Evolutionary conservation across 306 rosid genomes (phyloP).

Genomic region (Echinosophora koreensis): DNA sequence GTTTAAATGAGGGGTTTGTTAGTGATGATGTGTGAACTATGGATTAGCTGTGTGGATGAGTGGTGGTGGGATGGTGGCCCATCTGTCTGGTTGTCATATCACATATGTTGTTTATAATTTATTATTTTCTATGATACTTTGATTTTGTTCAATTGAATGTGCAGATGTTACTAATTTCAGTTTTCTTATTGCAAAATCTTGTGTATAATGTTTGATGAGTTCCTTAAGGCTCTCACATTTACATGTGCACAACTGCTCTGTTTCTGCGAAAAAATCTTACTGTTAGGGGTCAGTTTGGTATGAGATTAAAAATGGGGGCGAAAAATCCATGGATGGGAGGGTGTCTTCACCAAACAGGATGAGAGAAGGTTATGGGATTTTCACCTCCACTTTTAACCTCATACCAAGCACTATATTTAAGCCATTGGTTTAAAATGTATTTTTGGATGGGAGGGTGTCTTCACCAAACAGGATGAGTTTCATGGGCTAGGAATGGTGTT

Average conservation of each 20-base stretch:
- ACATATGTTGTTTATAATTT: slow-evolving; percentile 20
- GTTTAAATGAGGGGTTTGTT: neutral
- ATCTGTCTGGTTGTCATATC: too few species aligned
- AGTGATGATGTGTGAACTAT: neutral
- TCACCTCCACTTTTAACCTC: too few species aligned
- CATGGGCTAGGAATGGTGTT: neutral
- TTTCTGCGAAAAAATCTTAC: neutral
- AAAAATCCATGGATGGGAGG: too few species aligned
- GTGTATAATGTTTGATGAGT: neutral
- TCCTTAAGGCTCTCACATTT: neutral
- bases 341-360: too few species aligned
- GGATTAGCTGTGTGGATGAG: neutral
- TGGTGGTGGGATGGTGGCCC: too few species aligned
- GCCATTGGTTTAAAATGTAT: neutral
- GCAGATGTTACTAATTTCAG: neutral
- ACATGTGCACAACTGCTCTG: neutral
- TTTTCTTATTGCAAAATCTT: neutral
- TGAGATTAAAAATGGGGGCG: too few species aligned
- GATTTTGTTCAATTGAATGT: slow-evolving; percentile 14
- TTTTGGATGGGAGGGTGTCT: slow-evolving; percentile 2
- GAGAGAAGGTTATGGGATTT: too few species aligned
- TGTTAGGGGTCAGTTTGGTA: too few species aligned
- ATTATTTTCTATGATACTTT: neutral
- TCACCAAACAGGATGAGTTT: slow-evolving; percentile 18
- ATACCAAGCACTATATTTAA: neutral